Evolutionary conservation across 768 basidiomycete genomes (phyloP), one percentile per base, ranked within the genome.

Genomic region (Podaxis mareebaensis): DNA sequence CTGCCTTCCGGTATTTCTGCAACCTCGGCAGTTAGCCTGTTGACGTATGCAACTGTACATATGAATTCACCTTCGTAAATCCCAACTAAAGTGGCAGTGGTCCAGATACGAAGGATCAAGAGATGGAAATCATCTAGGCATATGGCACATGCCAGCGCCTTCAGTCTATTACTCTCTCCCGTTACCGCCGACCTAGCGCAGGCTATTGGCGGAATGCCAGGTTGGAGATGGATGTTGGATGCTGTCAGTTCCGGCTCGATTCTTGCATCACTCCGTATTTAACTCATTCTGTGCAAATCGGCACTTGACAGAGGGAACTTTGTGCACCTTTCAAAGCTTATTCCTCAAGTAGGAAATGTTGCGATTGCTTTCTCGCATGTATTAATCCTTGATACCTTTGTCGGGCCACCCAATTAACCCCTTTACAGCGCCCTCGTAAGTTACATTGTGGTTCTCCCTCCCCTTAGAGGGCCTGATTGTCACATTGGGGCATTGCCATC

Each of bases 291-390:
- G 42, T n/a, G 2, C 17, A 46, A 39, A 17, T 56, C 46, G 74
- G 73, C 33, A 46, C 24, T 64, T 85, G 1, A 70, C 70, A 0
- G 76, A 73, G 58, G 80, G 76, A 8, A 44, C 70, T 0, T 72
- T 80, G 1, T 85, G 83, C 68, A 78, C 78, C 5, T 75, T 75
- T 0, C 83, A 85, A 72, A 82, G 75, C 54, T 75, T 73, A 30
- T 51, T 84, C 55, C 83, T 82, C 70, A 81, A 84, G 62, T 78
- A 1, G 80, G 83, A 1, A 83, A 84, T 61, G 77, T 82, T n/a
- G 79, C 79, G 0, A 79, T 77, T 7, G 77, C 83, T 7, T 67
- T 79, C 42, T 75, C 74, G 78, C 78, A 60, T 46, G 77, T 81
- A 63, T 12, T 30, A 53, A 51, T 10, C 4, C 22, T 13, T 36